Evolutionary conservation across 2,329 filamentous ascomycete species (phyloP).

Genomic region (Fusarium piperis): DNA sequence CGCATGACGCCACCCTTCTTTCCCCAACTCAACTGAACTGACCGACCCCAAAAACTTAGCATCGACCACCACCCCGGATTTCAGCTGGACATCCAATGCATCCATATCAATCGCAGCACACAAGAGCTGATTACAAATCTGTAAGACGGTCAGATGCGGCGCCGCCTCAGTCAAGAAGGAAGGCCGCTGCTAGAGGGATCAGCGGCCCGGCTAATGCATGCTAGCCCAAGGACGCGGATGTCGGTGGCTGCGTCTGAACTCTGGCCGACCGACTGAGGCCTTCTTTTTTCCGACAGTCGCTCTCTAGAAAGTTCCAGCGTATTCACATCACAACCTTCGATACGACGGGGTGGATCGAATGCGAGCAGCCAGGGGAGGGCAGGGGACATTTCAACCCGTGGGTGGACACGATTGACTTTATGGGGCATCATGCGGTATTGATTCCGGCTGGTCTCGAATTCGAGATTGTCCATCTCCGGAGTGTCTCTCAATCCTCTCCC

Average conservation of each 20-base stretch:
- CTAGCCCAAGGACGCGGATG: neutral
- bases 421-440: neutral
- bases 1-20: conserved; percentile 21
- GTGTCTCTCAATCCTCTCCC: neutral
- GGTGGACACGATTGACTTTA: neutral
- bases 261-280: conserved; percentile 19
- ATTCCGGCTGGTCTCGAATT: neutral
- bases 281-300: conserved; percentile 1
- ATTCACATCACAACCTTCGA: conserved; percentile 24
- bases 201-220: conserved; percentile 16
- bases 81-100: conserved; percentile 3
- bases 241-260: conserved; percentile 34
- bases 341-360: neutral
- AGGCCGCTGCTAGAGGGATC: conserved; percentile 26
- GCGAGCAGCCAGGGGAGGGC: neutral
- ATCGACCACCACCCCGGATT: conserved; percentile 18
- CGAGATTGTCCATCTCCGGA: neutral
- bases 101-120: conserved; percentile 26
- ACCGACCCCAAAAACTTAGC: neutral
- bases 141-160: conserved; percentile 17
- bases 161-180: conserved; percentile 1
- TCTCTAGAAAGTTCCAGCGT: conserved; percentile 38
- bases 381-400: neutral
- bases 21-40: neutral
- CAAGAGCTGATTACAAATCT: conserved; percentile 35